Evolutionary conservation across 768 basidiomycete species (phyloP).

Genomic region (Termitomyces sp.): DNA sequence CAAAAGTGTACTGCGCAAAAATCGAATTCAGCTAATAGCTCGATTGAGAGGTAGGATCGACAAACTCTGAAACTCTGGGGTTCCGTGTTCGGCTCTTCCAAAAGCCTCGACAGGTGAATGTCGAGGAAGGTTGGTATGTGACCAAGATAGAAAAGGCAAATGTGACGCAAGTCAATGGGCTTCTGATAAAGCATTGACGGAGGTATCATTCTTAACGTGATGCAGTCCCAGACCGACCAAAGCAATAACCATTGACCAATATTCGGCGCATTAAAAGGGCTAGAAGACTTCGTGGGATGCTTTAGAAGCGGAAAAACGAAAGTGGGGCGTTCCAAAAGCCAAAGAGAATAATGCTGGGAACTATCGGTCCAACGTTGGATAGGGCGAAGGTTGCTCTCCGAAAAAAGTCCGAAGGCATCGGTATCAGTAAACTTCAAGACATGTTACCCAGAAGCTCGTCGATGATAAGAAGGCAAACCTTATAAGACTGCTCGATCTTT

Average conservation of each 20-base stretch:
- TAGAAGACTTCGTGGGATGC: slow-evolving; percentile 28
- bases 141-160: slow-evolving; percentile 94
- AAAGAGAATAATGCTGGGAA: slow-evolving; percentile 69
- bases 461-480: slow-evolving; percentile 41
- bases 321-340: slow-evolving; percentile 84
- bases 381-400: slow-evolving; percentile 70
- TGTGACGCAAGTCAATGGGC: slow-evolving; percentile 91
- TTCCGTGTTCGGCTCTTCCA: slow-evolving; percentile 76
- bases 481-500: slow-evolving; percentile 83
- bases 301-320: slow-evolving; percentile 68
- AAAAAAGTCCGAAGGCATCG: slow-evolving; percentile 68
- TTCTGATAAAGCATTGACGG: slow-evolving; percentile 80
- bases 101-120: slow-evolving; percentile 74
- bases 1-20: slow-evolving; percentile 60
- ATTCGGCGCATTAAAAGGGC: slow-evolving; percentile 65
- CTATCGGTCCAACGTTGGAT: slow-evolving; percentile 83
- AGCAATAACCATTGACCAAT: slow-evolving; percentile 74
- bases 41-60: slow-evolving; percentile 6
- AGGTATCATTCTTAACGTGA: slow-evolving; percentile 84
- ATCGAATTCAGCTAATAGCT: slow-evolving; percentile 1
- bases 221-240: slow-evolving; percentile 87
- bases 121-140: slow-evolving; percentile 93
- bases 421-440: slow-evolving; percentile 64
- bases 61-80: slow-evolving; percentile 73
- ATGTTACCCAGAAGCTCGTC: neutral